phyloP scores from a whole-genome alignment of 192 early-diverging fungal species.

The Chytriomyces confervae region DNA sequence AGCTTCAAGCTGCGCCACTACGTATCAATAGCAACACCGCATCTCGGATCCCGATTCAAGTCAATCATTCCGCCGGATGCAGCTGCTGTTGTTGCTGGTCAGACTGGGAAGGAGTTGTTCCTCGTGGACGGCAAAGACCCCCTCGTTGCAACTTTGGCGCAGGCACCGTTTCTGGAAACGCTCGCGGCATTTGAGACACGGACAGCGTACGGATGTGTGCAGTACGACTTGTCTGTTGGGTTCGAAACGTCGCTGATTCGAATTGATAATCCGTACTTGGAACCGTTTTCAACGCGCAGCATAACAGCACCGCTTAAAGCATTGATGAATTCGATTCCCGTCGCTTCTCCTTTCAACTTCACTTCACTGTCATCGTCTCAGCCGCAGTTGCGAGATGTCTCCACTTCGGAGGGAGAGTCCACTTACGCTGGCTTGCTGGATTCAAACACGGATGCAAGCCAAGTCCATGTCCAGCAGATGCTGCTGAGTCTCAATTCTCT shows the following conservation, averaged over 20 bases:
- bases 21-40: constrained; percentile 18
- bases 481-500: background rate
- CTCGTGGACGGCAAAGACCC: background rate
- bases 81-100: background rate
- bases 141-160: background rate
- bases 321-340: constrained; percentile 1
- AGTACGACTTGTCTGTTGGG: background rate
- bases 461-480: background rate
- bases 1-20: background rate
- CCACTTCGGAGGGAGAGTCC: background rate
- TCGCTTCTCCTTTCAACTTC: background rate
- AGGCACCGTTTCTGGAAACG: background rate
- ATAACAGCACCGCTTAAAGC: background rate
- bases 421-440: no score
- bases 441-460: background rate
- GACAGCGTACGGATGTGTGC: constrained; percentile 13
- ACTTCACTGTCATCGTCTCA: background rate
- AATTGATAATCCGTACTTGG: background rate
- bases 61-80: background rate
- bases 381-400: background rate
- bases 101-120: background rate
- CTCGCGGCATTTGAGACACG: constrained; percentile 1
- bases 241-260: constrained; percentile 18
- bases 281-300: no score
- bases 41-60: background rate